These are phyloP conservation scores for Cairneyella variabilis DNA, from an alignment of 495 filamentous ascomycete species.

Conservation along the genomic window DNA sequence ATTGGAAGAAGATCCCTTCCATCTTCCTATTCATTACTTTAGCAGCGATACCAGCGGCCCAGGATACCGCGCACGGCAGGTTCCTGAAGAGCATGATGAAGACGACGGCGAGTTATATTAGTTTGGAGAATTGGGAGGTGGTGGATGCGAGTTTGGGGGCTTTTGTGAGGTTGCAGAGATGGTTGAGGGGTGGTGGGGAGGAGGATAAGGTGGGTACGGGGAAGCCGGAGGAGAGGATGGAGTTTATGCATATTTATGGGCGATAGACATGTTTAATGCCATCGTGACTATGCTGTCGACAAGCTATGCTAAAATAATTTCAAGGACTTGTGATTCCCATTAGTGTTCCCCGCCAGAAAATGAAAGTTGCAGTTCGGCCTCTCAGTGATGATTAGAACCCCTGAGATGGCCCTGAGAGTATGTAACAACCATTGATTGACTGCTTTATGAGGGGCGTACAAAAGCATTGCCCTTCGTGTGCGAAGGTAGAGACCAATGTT, in stretches of 20 bases:
- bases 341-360: too few relatives aligned
- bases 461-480: too few relatives aligned
- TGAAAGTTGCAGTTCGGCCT: too few relatives aligned
- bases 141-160: conserved; percentile 7
- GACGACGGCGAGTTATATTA: conserved; percentile 4
- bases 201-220: neutral
- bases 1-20: conserved; percentile 19
- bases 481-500: too few relatives aligned
- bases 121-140: conserved; percentile 10
- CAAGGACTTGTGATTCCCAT: too few relatives aligned
- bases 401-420: too few relatives aligned
- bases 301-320: too few relatives aligned
- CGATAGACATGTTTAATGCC: too few relatives aligned
- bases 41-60: conserved; percentile 13
- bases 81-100: conserved; percentile 22
- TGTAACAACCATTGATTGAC: too few relatives aligned
- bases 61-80: conserved; percentile 13
- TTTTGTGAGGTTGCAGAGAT: conserved; percentile 16
- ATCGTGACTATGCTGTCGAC: too few relatives aligned
- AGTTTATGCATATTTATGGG: conserved; percentile 29
- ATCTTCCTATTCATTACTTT: conserved; percentile 20
- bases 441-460: too few relatives aligned
- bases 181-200: conserved; percentile 9
- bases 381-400: too few relatives aligned
- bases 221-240: neutral